phyloP scores from a whole-genome alignment of 768 basidiomycete species.

The Saitozyma podzolica region DNA sequence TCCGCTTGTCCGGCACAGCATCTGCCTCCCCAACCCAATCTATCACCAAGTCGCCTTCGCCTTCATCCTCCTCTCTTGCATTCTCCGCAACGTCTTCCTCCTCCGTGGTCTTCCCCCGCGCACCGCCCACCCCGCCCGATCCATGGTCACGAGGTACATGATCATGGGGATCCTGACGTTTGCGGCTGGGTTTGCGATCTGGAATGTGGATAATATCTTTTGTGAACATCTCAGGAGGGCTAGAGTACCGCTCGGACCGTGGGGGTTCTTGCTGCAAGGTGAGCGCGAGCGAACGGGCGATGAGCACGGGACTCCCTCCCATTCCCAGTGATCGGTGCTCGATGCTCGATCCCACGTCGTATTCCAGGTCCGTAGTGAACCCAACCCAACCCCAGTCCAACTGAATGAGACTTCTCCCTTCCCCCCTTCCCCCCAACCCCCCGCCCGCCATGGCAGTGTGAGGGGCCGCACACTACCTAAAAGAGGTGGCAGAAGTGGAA shows the following conservation, averaged over 20 bases:
- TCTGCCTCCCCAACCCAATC: slow-evolving; percentile 69
- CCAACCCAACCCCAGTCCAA: no score
- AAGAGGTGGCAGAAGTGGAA: not conserved
- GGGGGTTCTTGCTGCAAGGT: slow-evolving; percentile 45
- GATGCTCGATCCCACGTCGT: not conserved
- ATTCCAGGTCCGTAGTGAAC: no score
- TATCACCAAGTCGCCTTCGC: slow-evolving; percentile 79
- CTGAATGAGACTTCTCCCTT: no score
- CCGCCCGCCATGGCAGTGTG: no score
- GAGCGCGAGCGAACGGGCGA: slow-evolving; percentile 3
- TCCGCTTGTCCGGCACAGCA: slow-evolving; percentile 53
- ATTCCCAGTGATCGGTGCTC: no score
- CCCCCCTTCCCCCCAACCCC: not conserved
- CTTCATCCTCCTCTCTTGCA: slow-evolving; percentile 58
- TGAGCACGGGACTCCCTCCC: not conserved
- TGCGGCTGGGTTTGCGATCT: slow-evolving; percentile 66
- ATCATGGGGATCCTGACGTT: slow-evolving; percentile 62
- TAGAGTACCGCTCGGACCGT: slow-evolving; percentile 21
- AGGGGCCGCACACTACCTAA: no score
- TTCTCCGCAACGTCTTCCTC: slow-evolving; percentile 60
- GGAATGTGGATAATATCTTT: slow-evolving; percentile 80
- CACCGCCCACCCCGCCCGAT: slow-evolving; percentile 46
- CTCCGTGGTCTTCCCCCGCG: slow-evolving; percentile 55
- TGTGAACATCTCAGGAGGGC: slow-evolving; percentile 55
- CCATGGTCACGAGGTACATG: slow-evolving; percentile 55